Evolutionary conservation across 805 yeast species (phyloP).

Genomic region (Metschnikowia proteae): DNA sequence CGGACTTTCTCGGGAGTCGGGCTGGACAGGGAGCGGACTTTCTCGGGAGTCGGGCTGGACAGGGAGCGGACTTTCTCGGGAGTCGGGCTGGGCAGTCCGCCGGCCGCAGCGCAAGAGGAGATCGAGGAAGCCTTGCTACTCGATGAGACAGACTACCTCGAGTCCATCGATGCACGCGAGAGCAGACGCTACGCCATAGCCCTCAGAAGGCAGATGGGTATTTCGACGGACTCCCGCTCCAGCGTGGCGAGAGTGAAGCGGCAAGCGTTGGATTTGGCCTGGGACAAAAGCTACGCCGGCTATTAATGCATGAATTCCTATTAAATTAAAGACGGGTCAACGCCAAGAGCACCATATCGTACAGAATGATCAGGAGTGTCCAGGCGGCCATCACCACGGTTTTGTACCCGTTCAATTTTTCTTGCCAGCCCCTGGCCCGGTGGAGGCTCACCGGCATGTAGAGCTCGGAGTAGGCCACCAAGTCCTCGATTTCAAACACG

Average conservation of each 20-base stretch:
- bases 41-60: too few species aligned
- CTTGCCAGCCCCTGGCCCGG: not conserved
- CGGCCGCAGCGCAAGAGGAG: not conserved
- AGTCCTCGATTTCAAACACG: conserved; percentile 9
- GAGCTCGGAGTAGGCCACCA: conserved; percentile 13
- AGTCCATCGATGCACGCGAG: conserved; percentile 2
- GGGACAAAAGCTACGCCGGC: conserved; percentile 5
- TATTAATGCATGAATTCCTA: conserved; percentile 2
- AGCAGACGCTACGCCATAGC: not conserved
- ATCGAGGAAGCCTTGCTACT: conserved; percentile 5
- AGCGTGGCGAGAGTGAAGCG: not conserved
- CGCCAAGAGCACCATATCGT: not conserved
- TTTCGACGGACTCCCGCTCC: not conserved
- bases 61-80: too few species aligned
- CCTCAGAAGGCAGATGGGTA: not conserved
- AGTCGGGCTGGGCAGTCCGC: not conserved
- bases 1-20: too few species aligned
- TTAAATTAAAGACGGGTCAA: not conserved
- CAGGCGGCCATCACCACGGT: not conserved
- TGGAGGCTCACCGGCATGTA: conserved; percentile 10
- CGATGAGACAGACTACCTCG: conserved; percentile 2
- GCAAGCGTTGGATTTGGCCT: not conserved
- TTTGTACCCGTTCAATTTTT: not conserved
- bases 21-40: too few species aligned
- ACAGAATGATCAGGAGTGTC: not conserved